Base-by-base conservation (phyloP, 1,284 basidiomycete species). In the Pholiota adiposa region DNA sequence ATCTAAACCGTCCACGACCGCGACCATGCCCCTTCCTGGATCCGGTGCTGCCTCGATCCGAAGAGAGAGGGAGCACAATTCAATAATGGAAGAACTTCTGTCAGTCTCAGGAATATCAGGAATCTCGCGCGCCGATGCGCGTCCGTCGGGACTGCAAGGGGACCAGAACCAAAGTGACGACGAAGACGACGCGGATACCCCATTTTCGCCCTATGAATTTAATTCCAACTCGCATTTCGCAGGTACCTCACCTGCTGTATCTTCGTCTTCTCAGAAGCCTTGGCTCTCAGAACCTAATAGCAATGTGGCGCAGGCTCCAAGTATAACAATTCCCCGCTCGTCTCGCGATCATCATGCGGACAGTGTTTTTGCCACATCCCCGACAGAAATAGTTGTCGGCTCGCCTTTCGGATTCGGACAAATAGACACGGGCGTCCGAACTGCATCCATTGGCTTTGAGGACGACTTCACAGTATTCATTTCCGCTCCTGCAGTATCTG, bases 391-490 rank as follows among this genome's bases (percentile, higher is more conserved):
- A 51, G 52, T 51, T 33, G 56, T 29, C 44, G 56, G 54, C 12
- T 50, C 41, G 21, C 65, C 58, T 16, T 65, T 65, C 49, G 58
- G 58, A 31, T 31, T 46, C 0, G 29, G 43, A 25, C 16, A 19
- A 18, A 6, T 43, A 7, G 41, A 46, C 12, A 11, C 29, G 31
- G 29, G 18, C 11, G 31, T 12, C 11, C 29, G 18, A 19, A 41
- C 59, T 33, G 58, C 67, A n/a, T 66, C 67, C 4, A 68, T 70
- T 62, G 81, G 82, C 5, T 93, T 93, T 66, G 91, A 93, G 56
- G 91, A 93, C 67, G 89, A 93, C 70, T 93, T 93, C 69, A 81
- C 86, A 1, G 85, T 84, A 29, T 91, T 90, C 63, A 80, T 91
- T 16, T 85, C 86, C 19, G 87, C 83, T 18, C 81, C 85, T 41